Conservation (phyloP, 1,139 yeast species). For the Zygosaccharomyces pseudobailii region DNA sequence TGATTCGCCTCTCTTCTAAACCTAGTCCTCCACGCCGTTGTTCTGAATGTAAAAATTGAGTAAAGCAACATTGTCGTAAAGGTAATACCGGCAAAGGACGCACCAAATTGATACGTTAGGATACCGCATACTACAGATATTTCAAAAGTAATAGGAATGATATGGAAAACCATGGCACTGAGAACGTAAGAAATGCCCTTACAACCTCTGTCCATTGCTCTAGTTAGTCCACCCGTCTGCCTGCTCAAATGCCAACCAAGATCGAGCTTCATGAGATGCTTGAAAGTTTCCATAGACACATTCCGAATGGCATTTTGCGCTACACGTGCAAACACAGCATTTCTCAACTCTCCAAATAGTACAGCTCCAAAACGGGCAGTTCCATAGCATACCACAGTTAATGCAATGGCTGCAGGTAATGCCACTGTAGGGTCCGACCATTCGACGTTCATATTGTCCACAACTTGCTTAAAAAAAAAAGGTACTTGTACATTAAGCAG, state of each 20-base stretch:
- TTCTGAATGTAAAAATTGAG: slow-evolving; percentile 77
- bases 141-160: slow-evolving; percentile 87
- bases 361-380: slow-evolving; percentile 93
- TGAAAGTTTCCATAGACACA: slow-evolving; percentile 85
- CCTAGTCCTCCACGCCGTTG: slow-evolving; percentile 95
- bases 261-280: slow-evolving; percentile 78
- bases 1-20: slow-evolving; percentile 87
- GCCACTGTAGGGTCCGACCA: slow-evolving; percentile 62
- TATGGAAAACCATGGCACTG: slow-evolving; percentile 95
- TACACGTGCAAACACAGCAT: slow-evolving; percentile 92
- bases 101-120: slow-evolving; percentile 86
- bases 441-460: slow-evolving; percentile 90
- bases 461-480: slow-evolving; percentile 80
- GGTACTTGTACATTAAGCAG: slow-evolving; percentile 93
- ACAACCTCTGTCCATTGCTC: slow-evolving; percentile 97
- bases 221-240: slow-evolving; percentile 93
- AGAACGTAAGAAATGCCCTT: slow-evolving; percentile 93
- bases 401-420: slow-evolving; percentile 50
- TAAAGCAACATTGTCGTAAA: slow-evolving; percentile 82
- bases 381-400: slow-evolving; percentile 84
- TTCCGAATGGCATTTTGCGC: slow-evolving; percentile 91
- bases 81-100: slow-evolving; percentile 84
- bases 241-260: slow-evolving; percentile 82
- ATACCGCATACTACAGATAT: slow-evolving; percentile 91
- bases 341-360: slow-evolving; percentile 85